Conservation (phyloP, 2,329 filamentous ascomycete species). For the Ophiosphaerella herpotricha region DNA sequence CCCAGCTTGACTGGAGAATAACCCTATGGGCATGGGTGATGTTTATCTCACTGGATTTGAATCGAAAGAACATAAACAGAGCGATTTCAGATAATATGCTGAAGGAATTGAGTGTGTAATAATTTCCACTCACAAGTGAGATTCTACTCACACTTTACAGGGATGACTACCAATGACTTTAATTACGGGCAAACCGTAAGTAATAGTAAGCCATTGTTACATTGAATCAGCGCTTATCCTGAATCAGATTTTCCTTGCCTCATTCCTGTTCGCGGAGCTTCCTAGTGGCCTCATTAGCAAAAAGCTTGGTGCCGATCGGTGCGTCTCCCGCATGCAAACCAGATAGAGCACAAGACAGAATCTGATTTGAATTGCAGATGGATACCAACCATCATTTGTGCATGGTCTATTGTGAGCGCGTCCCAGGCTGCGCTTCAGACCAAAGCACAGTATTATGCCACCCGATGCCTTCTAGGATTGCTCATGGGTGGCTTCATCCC, state of each 20-base stretch:
- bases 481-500: constrained; percentile 42
- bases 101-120: constrained; percentile 30
- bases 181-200: constrained; percentile 47
- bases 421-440: constrained; percentile 43
- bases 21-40: constrained; percentile 51
- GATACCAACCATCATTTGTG: constrained; percentile 45
- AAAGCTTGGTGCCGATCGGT: constrained; percentile 54
- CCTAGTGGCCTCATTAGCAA: constrained; percentile 58
- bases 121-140: not conserved
- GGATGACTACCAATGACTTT: constrained; percentile 37
- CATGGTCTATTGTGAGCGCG: constrained; percentile 43
- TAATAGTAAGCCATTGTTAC: not conserved
- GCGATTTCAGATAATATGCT: constrained; percentile 44
- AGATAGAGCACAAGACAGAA: constrained; percentile 17
- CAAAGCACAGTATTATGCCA: constrained; percentile 44
- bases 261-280: constrained; percentile 55
- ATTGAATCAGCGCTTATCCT: constrained; percentile 3
- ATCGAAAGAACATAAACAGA: constrained; percentile 54
- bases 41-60: constrained; percentile 55
- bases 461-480: constrained; percentile 48
- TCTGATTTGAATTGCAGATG: constrained; percentile 18
- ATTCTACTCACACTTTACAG: constrained; percentile 6
- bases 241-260: constrained; percentile 37
- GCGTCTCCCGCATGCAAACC: constrained; percentile 34
- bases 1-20: constrained; percentile 33